Evolutionary conservation across 192 early-diverging fungal species (phyloP), one percentile per base, ranked within the genome.

Genomic region (Thamnidium elegans): DNA sequence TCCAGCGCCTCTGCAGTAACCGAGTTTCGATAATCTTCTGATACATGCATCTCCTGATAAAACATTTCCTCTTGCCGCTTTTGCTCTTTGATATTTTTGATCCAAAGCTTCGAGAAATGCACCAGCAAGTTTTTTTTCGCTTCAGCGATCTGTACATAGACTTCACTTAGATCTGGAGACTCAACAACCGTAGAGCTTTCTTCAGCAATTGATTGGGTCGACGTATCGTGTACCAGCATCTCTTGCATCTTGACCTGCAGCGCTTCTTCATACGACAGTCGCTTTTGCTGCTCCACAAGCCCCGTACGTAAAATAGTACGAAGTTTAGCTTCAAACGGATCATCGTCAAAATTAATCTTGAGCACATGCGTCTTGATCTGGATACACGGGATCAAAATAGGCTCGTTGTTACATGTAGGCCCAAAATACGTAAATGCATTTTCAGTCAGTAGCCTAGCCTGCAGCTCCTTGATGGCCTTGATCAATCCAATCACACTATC

Each of bases 321-420:
- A 13, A 78, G 39, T 26, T 55, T 56, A 2, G 45, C 62, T 39
- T 78, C 77, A 50, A 78, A 69, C 7, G 77, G 77, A 46, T 71
- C 70, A 34, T 78, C 77, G 5, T 78, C 77, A 19, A 78, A 48
- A 31, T 64, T 62, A 32, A 75, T 45, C 0, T 36, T 62, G 20
- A 74, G 39, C 3, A 55, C 7, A 6, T 50, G 13, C 8, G 62
- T 44, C 6, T 56, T 52, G 7, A 69, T 11, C 7, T 23, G 31
- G n/a, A 72, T 53, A 15, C 17, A 58, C 4, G 63, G 70, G 15
- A 72, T 20, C 30, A 30, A 8, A 4, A 62, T 1, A 19, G 62
- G 50, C 0, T 44, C 32, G 13, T 61, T 17, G 8, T 39, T 46
- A 20, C 50, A 31, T 9, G 42, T 62, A 1, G 74, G 70, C 0